These are phyloP conservation scores for Petunia hybrid DNA, from an alignment of 305 asterid genomes.

Conservation along the genomic window DNA sequence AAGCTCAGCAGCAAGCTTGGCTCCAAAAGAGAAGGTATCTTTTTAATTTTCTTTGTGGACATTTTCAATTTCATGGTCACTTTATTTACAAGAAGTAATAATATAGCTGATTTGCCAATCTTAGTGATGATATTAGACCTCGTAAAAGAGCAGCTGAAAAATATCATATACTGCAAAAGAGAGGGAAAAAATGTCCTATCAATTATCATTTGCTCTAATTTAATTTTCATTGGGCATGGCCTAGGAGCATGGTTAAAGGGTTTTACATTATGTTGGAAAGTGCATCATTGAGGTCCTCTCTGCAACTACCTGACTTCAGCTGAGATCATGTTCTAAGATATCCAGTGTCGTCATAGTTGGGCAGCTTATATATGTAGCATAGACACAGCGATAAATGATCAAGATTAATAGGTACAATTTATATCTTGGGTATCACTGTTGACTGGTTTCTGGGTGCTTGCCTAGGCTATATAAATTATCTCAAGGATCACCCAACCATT, in stretches of 20 bases:
- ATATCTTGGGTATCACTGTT: background rate
- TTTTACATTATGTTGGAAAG: background rate
- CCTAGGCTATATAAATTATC: too few species aligned
- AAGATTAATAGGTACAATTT: background rate
- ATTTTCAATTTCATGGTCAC: constrained; percentile 19
- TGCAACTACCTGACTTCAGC: background rate
- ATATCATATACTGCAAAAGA: background rate
- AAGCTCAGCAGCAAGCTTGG: constrained; percentile 96
- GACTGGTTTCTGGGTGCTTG: too few species aligned
- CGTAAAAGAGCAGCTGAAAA: background rate
- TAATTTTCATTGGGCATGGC: background rate
- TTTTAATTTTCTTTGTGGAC: background rate
- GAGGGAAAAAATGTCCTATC: background rate
- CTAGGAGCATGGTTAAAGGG: background rate
- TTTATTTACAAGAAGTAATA: background rate
- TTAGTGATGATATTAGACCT: background rate
- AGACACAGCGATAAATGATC: background rate
- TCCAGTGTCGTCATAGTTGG: background rate
- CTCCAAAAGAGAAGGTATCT: constrained; percentile 91
- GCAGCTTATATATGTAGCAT: background rate
- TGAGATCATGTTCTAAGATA: background rate
- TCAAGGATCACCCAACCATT: too few species aligned
- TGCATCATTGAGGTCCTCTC: background rate
- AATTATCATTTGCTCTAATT: background rate
- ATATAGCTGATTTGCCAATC: background rate